Evolutionary conservation across 164 flowering plant genomes (phyloP).

Genomic region (Berberis vulgaris): DNA sequence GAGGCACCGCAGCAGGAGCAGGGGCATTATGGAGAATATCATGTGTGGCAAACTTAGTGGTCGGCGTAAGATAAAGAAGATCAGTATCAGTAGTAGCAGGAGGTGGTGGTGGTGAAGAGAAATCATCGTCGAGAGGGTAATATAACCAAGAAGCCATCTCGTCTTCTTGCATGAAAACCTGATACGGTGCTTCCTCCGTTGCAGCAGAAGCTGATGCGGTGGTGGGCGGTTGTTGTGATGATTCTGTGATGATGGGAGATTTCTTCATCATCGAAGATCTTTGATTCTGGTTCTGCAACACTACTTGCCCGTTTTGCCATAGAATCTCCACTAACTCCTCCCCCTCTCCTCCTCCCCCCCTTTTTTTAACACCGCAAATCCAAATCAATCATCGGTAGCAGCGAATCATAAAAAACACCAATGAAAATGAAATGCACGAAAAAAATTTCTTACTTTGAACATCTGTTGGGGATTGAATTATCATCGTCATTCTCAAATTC

Average conservation of each 20-base stretch:
- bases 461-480: constrained; percentile 19
- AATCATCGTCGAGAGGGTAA: constrained; percentile 47
- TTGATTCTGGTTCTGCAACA: constrained; percentile 51
- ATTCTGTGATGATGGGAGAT: constrained; percentile 9
- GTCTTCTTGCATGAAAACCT: constrained; percentile 78
- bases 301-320: constrained; percentile 83
- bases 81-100: constrained; percentile 22
- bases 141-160: constrained; percentile 95
- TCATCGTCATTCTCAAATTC: constrained; percentile 51
- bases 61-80: constrained; percentile 22
- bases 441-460: constrained; percentile 14
- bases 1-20: neutral
- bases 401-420: neutral
- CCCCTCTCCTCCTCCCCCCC: constrained; percentile 10
- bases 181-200: constrained; percentile 14
- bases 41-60: constrained; percentile 1
- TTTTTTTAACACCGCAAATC: neutral
- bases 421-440: neutral
- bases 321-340: constrained; percentile 75
- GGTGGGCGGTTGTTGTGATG: constrained; percentile 7
- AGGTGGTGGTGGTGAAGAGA: constrained; percentile 21
- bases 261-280: constrained; percentile 22
- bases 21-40: neutral
- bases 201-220: constrained; percentile 2
- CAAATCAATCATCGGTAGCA: neutral